Percentiles rank a stretch among this genome's conserved stretches.
Evolutionary conservation across 148 eudicot species (phyloP).

Genomic region (Spergularia marina): DNA sequence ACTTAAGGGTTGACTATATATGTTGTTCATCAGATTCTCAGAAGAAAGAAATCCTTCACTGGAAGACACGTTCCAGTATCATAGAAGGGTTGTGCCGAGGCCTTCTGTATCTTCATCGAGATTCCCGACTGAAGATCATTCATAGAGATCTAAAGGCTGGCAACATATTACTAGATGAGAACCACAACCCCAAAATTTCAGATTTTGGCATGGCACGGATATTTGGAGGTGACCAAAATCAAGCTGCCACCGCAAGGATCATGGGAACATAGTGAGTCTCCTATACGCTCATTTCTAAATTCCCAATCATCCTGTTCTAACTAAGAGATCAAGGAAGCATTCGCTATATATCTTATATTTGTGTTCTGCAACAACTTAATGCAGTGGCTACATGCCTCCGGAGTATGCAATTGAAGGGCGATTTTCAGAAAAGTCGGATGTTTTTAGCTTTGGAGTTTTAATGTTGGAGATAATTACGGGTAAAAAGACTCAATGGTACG

Average conservation of each 20-base stretch:
- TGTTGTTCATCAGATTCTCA: slow-evolving; percentile 21
- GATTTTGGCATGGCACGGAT: slow-evolving; percentile 47
- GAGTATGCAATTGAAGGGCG: slow-evolving; percentile 53
- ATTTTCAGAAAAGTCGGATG: slow-evolving; percentile 55
- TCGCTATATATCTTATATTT: background rate
- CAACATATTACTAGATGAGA: slow-evolving; percentile 40
- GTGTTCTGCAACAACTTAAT: background rate
- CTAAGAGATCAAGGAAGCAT: background rate
- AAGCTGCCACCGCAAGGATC: slow-evolving; percentile 35
- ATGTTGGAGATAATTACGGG: slow-evolving; percentile 47
- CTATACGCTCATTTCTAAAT: background rate
- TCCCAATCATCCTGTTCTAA: background rate
- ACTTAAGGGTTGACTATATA: background rate
- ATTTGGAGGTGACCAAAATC: slow-evolving; percentile 28
- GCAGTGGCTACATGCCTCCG: slow-evolving; percentile 54
- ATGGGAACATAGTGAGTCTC: slow-evolving; percentile 43
- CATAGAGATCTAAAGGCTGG: slow-evolving; percentile 47
- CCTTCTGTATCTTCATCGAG: slow-evolving; percentile 45
- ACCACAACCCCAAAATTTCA: slow-evolving; percentile 40
- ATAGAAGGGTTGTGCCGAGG: slow-evolving; percentile 39
- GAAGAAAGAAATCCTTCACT: slow-evolving; percentile 30
- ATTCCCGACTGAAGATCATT: slow-evolving; percentile 44
- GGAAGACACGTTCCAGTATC: slow-evolving; percentile 39
- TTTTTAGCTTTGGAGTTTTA: slow-evolving; percentile 49
- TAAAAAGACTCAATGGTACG: slow-evolving; percentile 26